phyloP scores from a whole-genome alignment of 192 early-diverging fungal species.

The Chytriomyces hyalinus region DNA sequence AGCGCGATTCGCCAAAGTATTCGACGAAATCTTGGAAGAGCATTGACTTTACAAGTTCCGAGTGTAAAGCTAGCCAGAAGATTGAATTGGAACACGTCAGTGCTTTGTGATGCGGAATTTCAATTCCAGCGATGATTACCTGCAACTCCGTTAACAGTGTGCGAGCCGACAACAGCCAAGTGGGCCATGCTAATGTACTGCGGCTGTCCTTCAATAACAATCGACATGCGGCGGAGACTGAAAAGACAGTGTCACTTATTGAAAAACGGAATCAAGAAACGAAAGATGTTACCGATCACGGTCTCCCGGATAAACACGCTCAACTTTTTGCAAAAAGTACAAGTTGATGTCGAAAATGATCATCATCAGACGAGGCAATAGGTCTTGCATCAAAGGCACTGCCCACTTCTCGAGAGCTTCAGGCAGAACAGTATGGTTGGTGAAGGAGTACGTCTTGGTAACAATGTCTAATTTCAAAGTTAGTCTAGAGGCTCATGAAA shows the following conservation, averaged over 20 bases:
- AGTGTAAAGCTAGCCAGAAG: constrained; percentile 44
- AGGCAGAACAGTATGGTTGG: constrained; percentile 98
- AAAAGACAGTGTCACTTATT: constrained; percentile 36
- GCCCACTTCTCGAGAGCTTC: constrained; percentile 98
- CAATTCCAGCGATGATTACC: constrained; percentile 55
- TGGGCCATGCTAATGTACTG: constrained; percentile 98
- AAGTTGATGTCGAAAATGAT: constrained; percentile 99
- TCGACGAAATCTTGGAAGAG: constrained; percentile 93
- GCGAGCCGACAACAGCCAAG: constrained; percentile 91
- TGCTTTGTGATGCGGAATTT: not conserved
- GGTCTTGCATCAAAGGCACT: constrained; percentile 89
- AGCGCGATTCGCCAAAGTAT: constrained; percentile 84
- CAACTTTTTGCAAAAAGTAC: constrained; percentile 95
- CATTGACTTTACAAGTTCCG: constrained; percentile 53
- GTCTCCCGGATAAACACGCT: constrained; percentile 83
- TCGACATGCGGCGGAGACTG: constrained; percentile 82
- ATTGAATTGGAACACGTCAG: not conserved
- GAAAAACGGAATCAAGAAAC: not conserved
- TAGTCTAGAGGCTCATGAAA: not conserved
- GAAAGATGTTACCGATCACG: constrained; percentile 54
- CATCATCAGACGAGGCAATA: constrained; percentile 96
- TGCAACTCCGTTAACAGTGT: constrained; percentile 97
- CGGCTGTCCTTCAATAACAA: constrained; percentile 91
- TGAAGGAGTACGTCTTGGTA: constrained; percentile 92
- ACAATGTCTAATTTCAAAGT: constrained; percentile 48